Conservation (phyloP, 2,329 filamentous ascomycete species). For the Tothia fuscella region DNA sequence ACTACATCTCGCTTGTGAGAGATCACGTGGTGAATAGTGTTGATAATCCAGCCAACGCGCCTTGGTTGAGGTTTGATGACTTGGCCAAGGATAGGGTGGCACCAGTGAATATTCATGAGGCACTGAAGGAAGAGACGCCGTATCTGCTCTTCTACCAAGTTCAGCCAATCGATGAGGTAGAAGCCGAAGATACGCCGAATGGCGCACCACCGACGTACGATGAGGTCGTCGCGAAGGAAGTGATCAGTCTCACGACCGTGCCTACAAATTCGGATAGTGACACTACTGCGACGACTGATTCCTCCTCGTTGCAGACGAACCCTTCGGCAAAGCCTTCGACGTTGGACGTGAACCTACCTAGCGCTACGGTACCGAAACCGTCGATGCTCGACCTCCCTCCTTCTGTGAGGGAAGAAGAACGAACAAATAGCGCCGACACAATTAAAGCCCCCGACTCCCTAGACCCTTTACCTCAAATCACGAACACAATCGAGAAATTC, state of each 20-base stretch:
- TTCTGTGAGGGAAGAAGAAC: neutral
- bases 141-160: conserved; percentile 96
- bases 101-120: conserved; percentile 64
- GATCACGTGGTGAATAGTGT: conserved; percentile 34
- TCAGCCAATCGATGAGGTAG: conserved; percentile 69
- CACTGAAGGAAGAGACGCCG: conserved; percentile 75
- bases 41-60: conserved; percentile 12
- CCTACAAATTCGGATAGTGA: neutral
- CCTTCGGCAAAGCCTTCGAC: neutral
- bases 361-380: neutral
- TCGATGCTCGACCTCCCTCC: neutral
- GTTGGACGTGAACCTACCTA: neutral
- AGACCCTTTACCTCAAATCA: too few species aligned
- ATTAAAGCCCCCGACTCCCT: too few species aligned
- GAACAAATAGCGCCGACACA: neutral
- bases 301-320: neutral
- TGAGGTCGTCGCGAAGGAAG: conserved; percentile 19
- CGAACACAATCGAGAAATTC: too few species aligned
- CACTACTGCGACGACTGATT: neutral
- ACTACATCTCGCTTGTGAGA: conserved; percentile 79
- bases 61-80: conserved; percentile 89
- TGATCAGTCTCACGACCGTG: conserved; percentile 1
- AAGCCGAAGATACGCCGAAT: conserved; percentile 18
- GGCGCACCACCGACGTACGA: conserved; percentile 29
- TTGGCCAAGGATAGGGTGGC: conserved; percentile 60